These are phyloP conservation scores for Phytopythium helicoides DNA, from an alignment of 352 stramenopile species.

Conservation along the genomic window DNA sequence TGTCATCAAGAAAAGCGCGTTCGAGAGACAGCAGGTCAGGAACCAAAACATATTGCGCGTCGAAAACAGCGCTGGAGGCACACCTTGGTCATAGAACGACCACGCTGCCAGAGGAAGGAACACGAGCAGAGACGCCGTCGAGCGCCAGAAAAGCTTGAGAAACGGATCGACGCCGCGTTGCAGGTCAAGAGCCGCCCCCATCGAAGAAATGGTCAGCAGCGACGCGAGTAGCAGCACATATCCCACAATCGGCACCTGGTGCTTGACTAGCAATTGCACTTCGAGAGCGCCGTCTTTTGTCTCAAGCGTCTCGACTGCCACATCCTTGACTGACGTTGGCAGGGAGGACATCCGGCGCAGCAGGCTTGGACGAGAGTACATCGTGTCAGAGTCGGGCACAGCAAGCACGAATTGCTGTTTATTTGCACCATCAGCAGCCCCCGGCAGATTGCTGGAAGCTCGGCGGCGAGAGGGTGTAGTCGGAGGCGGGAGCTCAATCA, in stretches of 20 bases:
- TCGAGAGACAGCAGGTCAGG: slow-evolving; percentile 60
- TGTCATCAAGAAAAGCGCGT: slow-evolving; percentile 79
- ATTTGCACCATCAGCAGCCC: neutral
- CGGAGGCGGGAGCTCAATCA: slow-evolving; percentile 71
- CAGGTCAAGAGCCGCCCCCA: slow-evolving; percentile 70
- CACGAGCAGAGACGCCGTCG: slow-evolving; percentile 63
- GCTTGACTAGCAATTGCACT: slow-evolving; percentile 74
- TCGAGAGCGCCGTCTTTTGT: slow-evolving; percentile 57
- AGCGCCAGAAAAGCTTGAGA: slow-evolving; percentile 85
- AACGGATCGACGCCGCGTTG: slow-evolving; percentile 73
- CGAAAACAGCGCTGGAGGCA: slow-evolving; percentile 43
- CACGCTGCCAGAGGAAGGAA: slow-evolving; percentile 61
- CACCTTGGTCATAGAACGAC: slow-evolving; percentile 49
- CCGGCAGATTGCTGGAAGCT: slow-evolving; percentile 8
- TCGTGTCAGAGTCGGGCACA: slow-evolving; percentile 50
- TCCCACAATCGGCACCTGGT: slow-evolving; percentile 70
- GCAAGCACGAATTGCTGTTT: slow-evolving; percentile 72
- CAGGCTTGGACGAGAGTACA: slow-evolving; percentile 56
- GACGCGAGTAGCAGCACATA: slow-evolving; percentile 70
- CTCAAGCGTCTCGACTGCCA: slow-evolving; percentile 74
- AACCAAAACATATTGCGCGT: slow-evolving; percentile 64
- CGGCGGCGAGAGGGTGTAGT: slow-evolving; percentile 34
- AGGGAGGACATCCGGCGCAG: slow-evolving; percentile 60
- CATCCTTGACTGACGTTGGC: slow-evolving; percentile 66
- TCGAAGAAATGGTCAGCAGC: slow-evolving; percentile 74